Base-by-base conservation (phyloP, 805 yeast species). In the Ogataea pilisensis region DNA sequence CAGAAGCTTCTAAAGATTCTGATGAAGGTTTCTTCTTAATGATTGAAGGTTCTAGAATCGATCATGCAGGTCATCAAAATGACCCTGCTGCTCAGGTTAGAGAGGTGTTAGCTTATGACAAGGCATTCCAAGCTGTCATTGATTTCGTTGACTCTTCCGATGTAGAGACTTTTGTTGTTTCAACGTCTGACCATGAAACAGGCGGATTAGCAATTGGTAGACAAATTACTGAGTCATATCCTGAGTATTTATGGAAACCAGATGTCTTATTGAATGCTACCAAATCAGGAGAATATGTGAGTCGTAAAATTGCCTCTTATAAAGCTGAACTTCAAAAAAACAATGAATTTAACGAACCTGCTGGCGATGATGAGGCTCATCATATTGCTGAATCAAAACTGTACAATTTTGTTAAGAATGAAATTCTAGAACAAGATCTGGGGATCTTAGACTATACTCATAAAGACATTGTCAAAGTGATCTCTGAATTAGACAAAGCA, bases 11-110 rank as follows among this genome's bases (percentile, higher is more conserved):
- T 1, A 64, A 73, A 48, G 73, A 86, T 50, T 75, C 85, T 2
- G 93, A 87, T 16, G 64, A 83, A 49, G 97, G 97, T 0, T 89
- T 90, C 62, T 89, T 90, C 67, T 62, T 90, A 43, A 60, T 90
- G 61, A 78, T 90, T 39, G 96, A 90, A 68, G 96, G 96, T 16
- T 85, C 95, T 5, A 75, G 96, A 61, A 89, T 90, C 54, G 97
- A 90, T 64, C 96, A 89, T 58, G 96, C 95, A 5, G 96, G 96
- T 33, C 97, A 90, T 65, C 81, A 76, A 53, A 89, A 90, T 57
- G 97, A 90, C 60, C 91, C 97, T 9, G 91, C 91, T 6, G 95
- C 96, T 8, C 96, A 89, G 66, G 95, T 86, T 5, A 74, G 89
- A 55, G 97, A 90, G 64, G 91, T 87, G 4, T 67, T 89, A 52